A percentile compares a stretch with the other conserved stretches of the same genome.
phyloP scores from a whole-genome alignment of 495 filamentous ascomycete species.

The Neurospora sp. region DNA sequence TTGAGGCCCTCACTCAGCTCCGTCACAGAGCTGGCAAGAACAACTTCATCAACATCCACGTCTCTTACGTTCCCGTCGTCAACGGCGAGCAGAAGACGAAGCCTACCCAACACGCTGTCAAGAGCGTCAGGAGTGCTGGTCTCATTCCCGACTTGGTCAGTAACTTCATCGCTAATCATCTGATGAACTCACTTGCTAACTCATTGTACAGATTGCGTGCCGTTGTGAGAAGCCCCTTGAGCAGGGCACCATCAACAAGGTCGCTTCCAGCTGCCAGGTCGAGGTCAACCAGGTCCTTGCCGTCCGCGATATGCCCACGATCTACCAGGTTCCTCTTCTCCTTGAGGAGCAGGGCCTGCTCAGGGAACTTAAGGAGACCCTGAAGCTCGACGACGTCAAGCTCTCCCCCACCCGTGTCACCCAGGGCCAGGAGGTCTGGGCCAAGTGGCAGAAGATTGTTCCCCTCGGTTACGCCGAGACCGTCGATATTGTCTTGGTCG shows the following conservation, averaged over 20 bases:
- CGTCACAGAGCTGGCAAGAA: slow-evolving; percentile 57
- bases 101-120: slow-evolving; percentile 85
- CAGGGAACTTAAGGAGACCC: slow-evolving; percentile 44
- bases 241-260: slow-evolving; percentile 69
- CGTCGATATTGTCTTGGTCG: slow-evolving; percentile 79
- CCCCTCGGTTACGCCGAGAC: slow-evolving; percentile 42
- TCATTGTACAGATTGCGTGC: slow-evolving; percentile 61
- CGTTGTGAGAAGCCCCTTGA: slow-evolving; percentile 70
- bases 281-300: slow-evolving; percentile 70
- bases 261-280: slow-evolving; percentile 79
- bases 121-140: slow-evolving; percentile 68
- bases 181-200: background rate
- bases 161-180: background rate
- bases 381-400: slow-evolving; percentile 46
- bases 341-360: slow-evolving; percentile 72
- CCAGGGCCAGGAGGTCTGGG: slow-evolving; percentile 57
- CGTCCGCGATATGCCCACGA: slow-evolving; percentile 76
- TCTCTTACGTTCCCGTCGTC: slow-evolving; percentile 62
- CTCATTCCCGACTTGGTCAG: slow-evolving; percentile 72
- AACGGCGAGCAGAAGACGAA: slow-evolving; percentile 93
- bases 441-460: slow-evolving; percentile 59
- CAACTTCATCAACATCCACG: slow-evolving; percentile 82
- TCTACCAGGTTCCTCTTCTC: slow-evolving; percentile 86
- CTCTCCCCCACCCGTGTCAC: slow-evolving; percentile 37
- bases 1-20: slow-evolving; percentile 77